Conservation (phyloP, 495 filamentous ascomycete genomes). For the Trichoderma reesei region DNA sequence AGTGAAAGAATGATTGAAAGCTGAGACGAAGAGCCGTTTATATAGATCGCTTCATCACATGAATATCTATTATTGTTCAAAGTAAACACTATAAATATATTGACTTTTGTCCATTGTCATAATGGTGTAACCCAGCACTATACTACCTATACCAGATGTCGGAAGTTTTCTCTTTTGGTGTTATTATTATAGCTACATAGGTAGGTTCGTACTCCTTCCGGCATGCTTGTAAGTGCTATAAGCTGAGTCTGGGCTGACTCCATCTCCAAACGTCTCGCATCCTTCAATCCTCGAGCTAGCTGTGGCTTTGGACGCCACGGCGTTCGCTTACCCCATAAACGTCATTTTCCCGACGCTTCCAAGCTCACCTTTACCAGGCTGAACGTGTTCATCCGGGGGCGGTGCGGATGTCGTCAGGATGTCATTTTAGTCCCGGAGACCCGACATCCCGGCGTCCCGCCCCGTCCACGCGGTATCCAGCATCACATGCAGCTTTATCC, state of each 20-base stretch:
- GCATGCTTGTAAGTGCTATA: not conserved
- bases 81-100: too few relatives aligned
- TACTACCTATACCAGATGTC: too few relatives aligned
- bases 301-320: not conserved
- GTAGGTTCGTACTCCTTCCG: too few relatives aligned
- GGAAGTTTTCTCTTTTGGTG: not conserved
- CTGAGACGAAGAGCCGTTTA: not conserved
- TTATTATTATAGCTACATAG: not conserved
- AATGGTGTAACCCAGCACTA: too few relatives aligned
- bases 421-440: too few relatives aligned
- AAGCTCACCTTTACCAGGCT: not conserved
- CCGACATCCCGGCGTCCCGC: too few relatives aligned
- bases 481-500: too few relatives aligned
- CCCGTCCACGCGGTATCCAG: too few relatives aligned
- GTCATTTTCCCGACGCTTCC: not conserved
- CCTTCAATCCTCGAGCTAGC: not conserved
- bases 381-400: too few relatives aligned
- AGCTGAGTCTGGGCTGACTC: not conserved
- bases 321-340: not conserved
- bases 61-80: too few relatives aligned
- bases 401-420: too few relatives aligned
- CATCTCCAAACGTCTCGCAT: not conserved
- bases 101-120: too few relatives aligned
- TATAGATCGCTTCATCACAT: not conserved
- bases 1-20: not conserved